Evolutionary conservation across 2,329 filamentous ascomycete species (phyloP), one percentile per base, ranked within the genome.

Genomic region (Colletotrichum sp.): DNA sequence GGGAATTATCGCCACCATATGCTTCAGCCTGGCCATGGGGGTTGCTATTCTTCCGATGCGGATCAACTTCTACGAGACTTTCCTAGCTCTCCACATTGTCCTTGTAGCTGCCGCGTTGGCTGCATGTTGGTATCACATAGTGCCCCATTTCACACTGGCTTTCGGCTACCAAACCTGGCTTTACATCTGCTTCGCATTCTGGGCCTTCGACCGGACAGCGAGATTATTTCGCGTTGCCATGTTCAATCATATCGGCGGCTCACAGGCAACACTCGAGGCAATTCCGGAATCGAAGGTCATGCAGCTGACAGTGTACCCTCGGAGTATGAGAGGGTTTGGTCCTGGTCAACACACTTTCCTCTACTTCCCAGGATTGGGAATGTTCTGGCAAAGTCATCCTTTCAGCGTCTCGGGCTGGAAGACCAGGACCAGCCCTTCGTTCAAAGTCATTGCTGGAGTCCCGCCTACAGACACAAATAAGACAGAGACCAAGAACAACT

Each of bases 91-190:
- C 1, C 85, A 86, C 44, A 80, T 83, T 18, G 39, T 83, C 2
- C 79, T 86, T 1, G 78, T 81, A 2, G 77, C 83, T 3, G 24
- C 86, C 18, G 82, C 83, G 24, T 71, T 86, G 39, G 73, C 83
- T 69, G 81, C 80, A 2, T 85, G 80, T 66, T 86, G 82, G 78
- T 83, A 84, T 49, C 84, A 86, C 67, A 83, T 85, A 34, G 82
- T 81, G 78, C 84, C 83, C 80, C 72, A 79, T 18, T 85, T 82
- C 67, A 75, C 72, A 3, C 82, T 82, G 67, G 81, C 80, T 28
- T 85, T 83, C 80, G 84, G 84, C 5, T 85, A 86, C 44, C 83
- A 86, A 76, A 85, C 84, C 36, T 85, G 83, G 80, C 78, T 81
- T 16, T 85, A 83, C 68, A 76, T 84, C 16, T 81, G 78, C 6